Base-by-base conservation (phyloP, 179 eudicot genomes). In the Sideroxylon spinosum region DNA sequence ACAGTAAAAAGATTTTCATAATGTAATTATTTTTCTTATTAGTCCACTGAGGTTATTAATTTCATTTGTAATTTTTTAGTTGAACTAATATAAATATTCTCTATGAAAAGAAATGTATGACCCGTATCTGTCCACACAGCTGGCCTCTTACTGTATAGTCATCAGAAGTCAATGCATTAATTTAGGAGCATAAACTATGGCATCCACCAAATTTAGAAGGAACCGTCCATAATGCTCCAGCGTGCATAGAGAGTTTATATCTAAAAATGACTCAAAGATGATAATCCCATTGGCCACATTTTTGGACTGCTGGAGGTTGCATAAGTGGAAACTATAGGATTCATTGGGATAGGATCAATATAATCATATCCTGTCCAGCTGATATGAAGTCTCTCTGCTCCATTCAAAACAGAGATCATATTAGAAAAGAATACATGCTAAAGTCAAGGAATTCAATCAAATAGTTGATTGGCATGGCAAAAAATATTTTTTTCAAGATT, bases 41-140 rank as follows among this genome's bases (percentile, higher is more conserved):
- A 29, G 37, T 29, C 37, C 3, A 29, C 37, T 29, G 37, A 29
- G 2, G 3, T 29, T 29, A 29, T 29, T 29, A 29, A 29, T 29
- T 29, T 29, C 37, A 29, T 29, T 3, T 29, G 37, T 29, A 29
- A 29, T 29, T 29, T 1, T 29, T 29, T 29, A 29, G 37, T 29
- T 29, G 37, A 29, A 1, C 1, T 37, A 37, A 3, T 37, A 37
- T 37, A 37, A 37, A 37, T 37, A 37, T 37, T 37, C 44, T 37
- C 44, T 37, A 57, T 0, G 25, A 16, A 28, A 20, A 32, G 46
- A 29, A 76, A 84, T 90, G 79, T 92, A 49, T 71, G 88, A 79
- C 90, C 89, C 83, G 91, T 90, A 92, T 90, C 91, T 88, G 94
- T 87, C 94, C 86, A 81, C 94, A 90, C 86, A 86, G 85, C 72